phyloP scores from a whole-genome alignment of 2,329 filamentous ascomycete species.

The Alternaria hordeiaustralica region DNA sequence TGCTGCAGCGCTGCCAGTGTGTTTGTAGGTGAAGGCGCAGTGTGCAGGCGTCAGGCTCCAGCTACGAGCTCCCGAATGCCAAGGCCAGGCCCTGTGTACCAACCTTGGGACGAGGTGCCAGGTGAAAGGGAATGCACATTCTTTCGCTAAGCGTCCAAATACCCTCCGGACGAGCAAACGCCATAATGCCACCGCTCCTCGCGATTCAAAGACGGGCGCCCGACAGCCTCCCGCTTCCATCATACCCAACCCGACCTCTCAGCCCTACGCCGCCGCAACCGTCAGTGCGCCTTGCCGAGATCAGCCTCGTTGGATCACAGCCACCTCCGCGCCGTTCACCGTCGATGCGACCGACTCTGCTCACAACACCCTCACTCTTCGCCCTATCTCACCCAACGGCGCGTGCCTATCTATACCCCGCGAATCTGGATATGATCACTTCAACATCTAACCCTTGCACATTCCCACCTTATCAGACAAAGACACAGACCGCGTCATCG shows the following conservation, averaged over 20 bases:
- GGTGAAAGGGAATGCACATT: background rate
- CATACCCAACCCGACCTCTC: constrained; percentile 7
- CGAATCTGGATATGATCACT: constrained; percentile 45
- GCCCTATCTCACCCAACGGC: constrained; percentile 21
- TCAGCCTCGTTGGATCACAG: constrained; percentile 25
- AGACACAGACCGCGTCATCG: constrained; percentile 31
- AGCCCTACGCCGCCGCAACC: constrained; percentile 29
- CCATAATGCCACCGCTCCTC: background rate
- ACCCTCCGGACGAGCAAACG: background rate
- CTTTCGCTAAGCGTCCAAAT: background rate
- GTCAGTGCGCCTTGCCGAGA: constrained; percentile 25
- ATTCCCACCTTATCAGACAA: constrained; percentile 26
- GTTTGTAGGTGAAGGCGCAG: constrained; percentile 8
- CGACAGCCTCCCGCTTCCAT: constrained; percentile 1
- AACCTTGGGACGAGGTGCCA: background rate
- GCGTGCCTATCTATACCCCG: constrained; percentile 30
- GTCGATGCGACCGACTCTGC: constrained; percentile 19
- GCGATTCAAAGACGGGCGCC: background rate
- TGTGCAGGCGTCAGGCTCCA: constrained; percentile 20
- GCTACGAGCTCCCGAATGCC: constrained; percentile 14
- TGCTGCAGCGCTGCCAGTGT: background rate
- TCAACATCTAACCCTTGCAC: constrained; percentile 31
- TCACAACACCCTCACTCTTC: constrained; percentile 14
- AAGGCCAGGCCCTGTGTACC: constrained; percentile 15
- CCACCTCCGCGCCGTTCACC: constrained; percentile 30